Percentiles rank a stretch among this genome's conserved stretches.
These are phyloP conservation scores for Poa pratensis DNA, from an alignment of 176 grass and related monocot genomes.

Conservation along the genomic window DNA sequence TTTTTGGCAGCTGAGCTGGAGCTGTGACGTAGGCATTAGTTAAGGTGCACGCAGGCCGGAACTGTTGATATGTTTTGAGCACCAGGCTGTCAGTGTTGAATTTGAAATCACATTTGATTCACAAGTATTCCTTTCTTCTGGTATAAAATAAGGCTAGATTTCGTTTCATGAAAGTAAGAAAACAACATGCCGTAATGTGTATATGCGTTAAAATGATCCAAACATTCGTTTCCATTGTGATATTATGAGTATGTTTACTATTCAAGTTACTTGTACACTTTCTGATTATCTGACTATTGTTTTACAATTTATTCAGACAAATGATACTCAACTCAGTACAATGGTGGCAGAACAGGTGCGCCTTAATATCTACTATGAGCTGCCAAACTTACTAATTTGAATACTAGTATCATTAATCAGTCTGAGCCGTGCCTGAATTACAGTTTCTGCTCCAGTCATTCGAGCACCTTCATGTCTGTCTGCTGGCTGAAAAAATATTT, in stretches of 20 bases:
- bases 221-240: slow-evolving; percentile 22
- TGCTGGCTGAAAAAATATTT: slow-evolving; percentile 18
- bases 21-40: neutral
- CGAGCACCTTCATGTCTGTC: neutral
- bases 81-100: slow-evolving; percentile 8
- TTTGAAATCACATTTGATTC: neutral
- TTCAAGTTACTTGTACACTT: slow-evolving; percentile 30
- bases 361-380: slow-evolving; percentile 34
- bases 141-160: neutral
- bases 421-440: slow-evolving; percentile 7
- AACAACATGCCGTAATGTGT: neutral
- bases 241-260: slow-evolving; percentile 18
- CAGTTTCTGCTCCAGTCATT: slow-evolving; percentile 23
- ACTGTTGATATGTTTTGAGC: slow-evolving; percentile 12
- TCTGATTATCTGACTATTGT: slow-evolving; percentile 42
- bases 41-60: neutral
- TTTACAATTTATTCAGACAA: slow-evolving; percentile 70
- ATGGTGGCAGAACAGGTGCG: slow-evolving; percentile 98
- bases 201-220: neutral
- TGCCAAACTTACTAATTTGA: slow-evolving; percentile 23
- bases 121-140: slow-evolving; percentile 1
- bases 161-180: slow-evolving; percentile 19
- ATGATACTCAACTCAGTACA: slow-evolving; percentile 98
- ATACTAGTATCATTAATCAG: neutral
- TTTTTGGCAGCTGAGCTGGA: slow-evolving; percentile 15